These are phyloP conservation scores for Jamesozyma spencerorum DNA, from an alignment of 805 yeast genomes.

Conservation along the genomic window DNA sequence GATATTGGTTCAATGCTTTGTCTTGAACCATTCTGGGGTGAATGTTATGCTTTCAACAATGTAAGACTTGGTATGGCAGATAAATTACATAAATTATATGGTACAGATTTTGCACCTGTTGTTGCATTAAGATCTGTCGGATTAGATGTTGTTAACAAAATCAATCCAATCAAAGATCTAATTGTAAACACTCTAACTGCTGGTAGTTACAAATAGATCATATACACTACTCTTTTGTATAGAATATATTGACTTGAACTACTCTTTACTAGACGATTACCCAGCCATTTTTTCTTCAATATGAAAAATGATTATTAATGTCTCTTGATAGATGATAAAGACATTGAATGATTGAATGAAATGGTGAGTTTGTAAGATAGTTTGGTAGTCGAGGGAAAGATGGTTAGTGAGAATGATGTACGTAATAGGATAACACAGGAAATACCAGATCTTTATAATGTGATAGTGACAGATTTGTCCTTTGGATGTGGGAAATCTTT, in stretches of 20 bases:
- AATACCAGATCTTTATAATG: constrained; percentile 26
- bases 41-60: constrained; percentile 75
- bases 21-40: constrained; percentile 78
- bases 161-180: constrained; percentile 57
- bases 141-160: constrained; percentile 52
- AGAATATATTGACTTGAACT: too few species aligned
- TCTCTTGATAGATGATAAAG: too few species aligned
- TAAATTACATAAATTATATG: constrained; percentile 79
- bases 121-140: constrained; percentile 73
- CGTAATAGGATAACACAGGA: constrained; percentile 18
- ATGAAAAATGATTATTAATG: too few species aligned
- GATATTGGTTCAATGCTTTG: constrained; percentile 80
- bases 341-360: too few species aligned
- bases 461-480: constrained; percentile 35
- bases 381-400: not conserved
- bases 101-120: constrained; percentile 62
- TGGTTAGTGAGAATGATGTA: constrained; percentile 19
- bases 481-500: constrained; percentile 99
- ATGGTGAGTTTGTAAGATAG: not conserved
- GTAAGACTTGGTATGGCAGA: constrained; percentile 80
- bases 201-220: constrained; percentile 14
- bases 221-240: too few species aligned
- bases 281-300: too few species aligned
- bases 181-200: constrained; percentile 50
- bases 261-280: too few species aligned